phyloP scores from a whole-genome alignment of 2,329 filamentous ascomycete species.

The Zelopaecilomyces penicillatus region DNA sequence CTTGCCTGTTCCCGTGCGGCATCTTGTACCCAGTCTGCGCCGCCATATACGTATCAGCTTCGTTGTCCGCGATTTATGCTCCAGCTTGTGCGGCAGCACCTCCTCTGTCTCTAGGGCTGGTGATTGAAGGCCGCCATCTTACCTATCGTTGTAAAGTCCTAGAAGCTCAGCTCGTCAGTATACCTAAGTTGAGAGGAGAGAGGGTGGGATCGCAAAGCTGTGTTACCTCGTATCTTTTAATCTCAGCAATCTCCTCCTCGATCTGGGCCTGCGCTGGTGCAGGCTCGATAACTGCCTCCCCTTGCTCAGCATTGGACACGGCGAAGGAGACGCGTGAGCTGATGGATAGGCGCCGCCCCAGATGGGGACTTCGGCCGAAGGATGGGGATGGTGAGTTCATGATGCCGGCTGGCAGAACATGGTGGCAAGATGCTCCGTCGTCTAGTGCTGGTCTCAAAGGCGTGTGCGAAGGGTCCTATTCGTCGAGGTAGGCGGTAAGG shows the following conservation, averaged over 20 bases:
- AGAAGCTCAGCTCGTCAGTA: conserved; percentile 16
- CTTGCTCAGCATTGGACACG: conserved; percentile 56
- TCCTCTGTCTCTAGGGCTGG: no score
- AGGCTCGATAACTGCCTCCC: conserved; percentile 43
- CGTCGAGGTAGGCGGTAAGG: no score
- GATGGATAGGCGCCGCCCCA: conserved; percentile 45
- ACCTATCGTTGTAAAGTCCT: conserved; percentile 92
- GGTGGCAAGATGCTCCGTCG: conserved; percentile 15
- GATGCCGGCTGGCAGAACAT: conserved; percentile 30
- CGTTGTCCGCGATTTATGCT: no score
- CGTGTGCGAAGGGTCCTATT: no score
- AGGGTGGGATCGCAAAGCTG: neutral
- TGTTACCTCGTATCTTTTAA: conserved; percentile 84
- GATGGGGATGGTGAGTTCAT: conserved; percentile 49
- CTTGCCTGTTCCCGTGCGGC: conserved; percentile 82
- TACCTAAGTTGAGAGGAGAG: conserved; percentile 6
- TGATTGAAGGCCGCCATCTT: conserved; percentile 15
- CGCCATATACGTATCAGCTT: no score
- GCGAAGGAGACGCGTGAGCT: conserved; percentile 59
- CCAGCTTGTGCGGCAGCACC: no score
- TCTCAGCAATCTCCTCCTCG: conserved; percentile 92
- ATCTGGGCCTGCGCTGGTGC: conserved; percentile 59
- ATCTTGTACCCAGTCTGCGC: conserved; percentile 90
- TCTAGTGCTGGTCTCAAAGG: no score
- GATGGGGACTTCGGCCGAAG: conserved; percentile 31